Conservation (phyloP, 257 asterid species). For the Forsythia suspensa region DNA sequence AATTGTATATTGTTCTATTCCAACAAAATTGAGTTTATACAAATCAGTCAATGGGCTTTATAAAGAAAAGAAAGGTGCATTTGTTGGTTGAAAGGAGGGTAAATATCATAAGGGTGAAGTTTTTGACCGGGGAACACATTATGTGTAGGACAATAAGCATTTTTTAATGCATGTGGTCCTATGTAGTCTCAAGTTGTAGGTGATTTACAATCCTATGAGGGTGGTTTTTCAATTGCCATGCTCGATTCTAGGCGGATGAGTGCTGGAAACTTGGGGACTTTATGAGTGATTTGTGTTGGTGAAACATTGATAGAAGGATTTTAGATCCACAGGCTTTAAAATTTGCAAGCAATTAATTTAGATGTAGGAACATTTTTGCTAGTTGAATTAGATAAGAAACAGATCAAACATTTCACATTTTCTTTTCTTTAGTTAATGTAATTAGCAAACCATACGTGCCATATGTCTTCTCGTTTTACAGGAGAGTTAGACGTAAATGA, state of each 20-base stretch:
- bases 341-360: neutral
- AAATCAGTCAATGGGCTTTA: neutral
- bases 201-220: neutral
- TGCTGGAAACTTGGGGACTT: too few relatives aligned
- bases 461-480: too few relatives aligned
- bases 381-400: neutral
- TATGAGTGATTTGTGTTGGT: too few relatives aligned
- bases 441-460: too few relatives aligned
- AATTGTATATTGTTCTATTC: constrained; percentile 15
- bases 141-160: neutral
- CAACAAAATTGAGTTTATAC: neutral
- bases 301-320: neutral
- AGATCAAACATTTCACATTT: neutral
- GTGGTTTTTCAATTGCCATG: too few relatives aligned
- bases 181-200: neutral
- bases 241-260: too few relatives aligned
- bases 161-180: neutral
- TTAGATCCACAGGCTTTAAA: too few relatives aligned
- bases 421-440: too few relatives aligned
- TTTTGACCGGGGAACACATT: neutral
- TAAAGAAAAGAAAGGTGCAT: neutral
- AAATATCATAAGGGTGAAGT: neutral
- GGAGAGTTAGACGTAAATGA: too few relatives aligned
- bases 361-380: neutral
- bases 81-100: neutral